Conservation (phyloP, 2,329 filamentous ascomycete species). For the Hirsutella rhossiliensis region DNA sequence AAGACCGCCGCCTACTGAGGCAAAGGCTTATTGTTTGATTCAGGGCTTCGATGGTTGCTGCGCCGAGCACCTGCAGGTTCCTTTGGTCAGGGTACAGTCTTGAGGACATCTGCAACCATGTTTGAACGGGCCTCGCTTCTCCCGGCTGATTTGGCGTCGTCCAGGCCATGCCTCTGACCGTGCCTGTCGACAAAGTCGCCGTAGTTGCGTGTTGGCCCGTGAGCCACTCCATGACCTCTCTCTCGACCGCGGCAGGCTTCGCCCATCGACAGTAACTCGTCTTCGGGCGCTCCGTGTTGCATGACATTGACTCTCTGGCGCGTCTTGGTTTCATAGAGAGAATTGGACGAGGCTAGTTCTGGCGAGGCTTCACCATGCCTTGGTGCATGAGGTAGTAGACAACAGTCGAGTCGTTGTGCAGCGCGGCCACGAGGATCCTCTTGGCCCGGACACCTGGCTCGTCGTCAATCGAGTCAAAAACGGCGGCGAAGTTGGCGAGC, state of each 20-base stretch:
- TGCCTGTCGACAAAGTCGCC: no score
- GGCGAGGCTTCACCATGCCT: conserved; percentile 75
- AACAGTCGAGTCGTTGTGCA: conserved; percentile 71
- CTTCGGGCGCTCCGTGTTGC: no score
- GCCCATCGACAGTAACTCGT: no score
- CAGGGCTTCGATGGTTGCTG: conserved; percentile 62
- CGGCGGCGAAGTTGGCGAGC: conserved; percentile 48
- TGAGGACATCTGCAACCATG: conserved; percentile 56
- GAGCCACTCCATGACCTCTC: no score
- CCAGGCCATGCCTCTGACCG: conserved; percentile 19
- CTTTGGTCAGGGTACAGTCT: conserved; percentile 67
- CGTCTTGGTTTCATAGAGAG: not conserved
- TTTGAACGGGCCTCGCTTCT: conserved; percentile 65
- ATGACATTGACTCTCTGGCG: no score
- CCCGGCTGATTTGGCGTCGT: conserved; percentile 94
- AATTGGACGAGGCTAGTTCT: conserved; percentile 46
- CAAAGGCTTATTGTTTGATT: conserved; percentile 60
- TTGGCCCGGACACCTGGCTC: conserved; percentile 42
- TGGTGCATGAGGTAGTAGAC: conserved; percentile 80
- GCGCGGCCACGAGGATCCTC: conserved; percentile 59
- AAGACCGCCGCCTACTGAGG: conserved; percentile 70
- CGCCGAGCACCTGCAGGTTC: conserved; percentile 72
- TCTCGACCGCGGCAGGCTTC: no score
- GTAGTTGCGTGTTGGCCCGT: no score
- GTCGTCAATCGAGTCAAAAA: conserved; percentile 52